Evolutionary conservation across 2,329 filamentous ascomycete species (phyloP).

Genomic region (Ceratocystis diversiconidia): DNA sequence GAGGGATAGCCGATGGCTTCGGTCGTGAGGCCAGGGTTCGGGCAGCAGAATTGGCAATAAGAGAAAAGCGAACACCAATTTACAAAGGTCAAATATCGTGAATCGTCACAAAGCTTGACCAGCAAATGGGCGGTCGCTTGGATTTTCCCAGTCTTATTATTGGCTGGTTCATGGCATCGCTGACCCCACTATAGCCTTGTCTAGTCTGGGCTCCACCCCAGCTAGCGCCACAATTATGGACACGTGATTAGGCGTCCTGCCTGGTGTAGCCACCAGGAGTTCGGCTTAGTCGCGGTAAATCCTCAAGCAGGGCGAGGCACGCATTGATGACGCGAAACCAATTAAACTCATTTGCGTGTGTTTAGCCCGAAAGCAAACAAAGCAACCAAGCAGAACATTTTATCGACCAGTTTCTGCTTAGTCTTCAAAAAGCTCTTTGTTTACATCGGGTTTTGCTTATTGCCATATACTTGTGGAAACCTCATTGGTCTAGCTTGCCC

Average conservation of each 20-base stretch:
- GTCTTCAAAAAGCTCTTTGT: not conserved
- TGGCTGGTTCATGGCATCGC: not conserved
- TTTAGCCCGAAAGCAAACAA: not conserved
- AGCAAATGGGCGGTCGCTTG: not conserved
- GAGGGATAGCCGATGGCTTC: not conserved
- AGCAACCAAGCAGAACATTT: not conserved
- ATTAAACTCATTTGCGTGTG: conserved; percentile 11
- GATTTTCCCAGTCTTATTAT: conserved; percentile 1
- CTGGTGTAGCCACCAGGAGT: not conserved
- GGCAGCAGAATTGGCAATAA: not conserved
- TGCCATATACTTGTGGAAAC: not conserved
- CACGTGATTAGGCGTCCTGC: conserved; percentile 17
- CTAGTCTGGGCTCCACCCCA: not conserved
- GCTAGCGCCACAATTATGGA: not conserved
- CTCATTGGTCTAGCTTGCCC: not conserved
- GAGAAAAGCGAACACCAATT: not conserved
- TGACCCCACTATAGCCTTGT: conserved; percentile 9
- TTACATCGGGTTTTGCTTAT: not conserved
- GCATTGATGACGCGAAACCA: conserved; percentile 14
- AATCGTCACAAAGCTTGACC: not conserved
- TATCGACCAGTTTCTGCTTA: not conserved
- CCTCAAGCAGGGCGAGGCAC: not conserved
- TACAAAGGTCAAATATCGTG: not conserved
- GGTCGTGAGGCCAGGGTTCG: not conserved
- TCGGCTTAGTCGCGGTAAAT: conserved; percentile 1